Conservation (phyloP, 371 early-diverging fungal genomes). For the Rhizomucor pusillus region DNA sequence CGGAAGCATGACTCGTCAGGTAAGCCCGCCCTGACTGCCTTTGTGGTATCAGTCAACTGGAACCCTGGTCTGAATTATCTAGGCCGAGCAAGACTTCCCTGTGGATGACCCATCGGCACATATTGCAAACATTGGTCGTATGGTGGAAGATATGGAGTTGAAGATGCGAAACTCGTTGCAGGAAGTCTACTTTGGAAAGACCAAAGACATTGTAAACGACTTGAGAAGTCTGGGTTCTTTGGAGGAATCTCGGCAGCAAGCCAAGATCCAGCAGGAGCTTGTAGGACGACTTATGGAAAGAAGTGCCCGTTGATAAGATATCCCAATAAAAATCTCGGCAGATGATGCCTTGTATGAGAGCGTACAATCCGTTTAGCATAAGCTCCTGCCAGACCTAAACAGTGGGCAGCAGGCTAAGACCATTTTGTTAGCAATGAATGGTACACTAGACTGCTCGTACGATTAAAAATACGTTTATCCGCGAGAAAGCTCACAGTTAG, state of each 20-base stretch:
- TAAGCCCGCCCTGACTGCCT: conserved; percentile 18
- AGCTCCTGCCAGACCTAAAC: too few species aligned
- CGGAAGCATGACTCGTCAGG: conserved; percentile 93
- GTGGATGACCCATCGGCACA: conserved; percentile 79
- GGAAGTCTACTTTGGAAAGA: conserved; percentile 98
- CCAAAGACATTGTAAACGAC: conserved; percentile 94
- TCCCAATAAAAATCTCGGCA: too few species aligned
- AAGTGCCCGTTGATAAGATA: conserved; percentile 16
- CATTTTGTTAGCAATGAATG: too few species aligned
- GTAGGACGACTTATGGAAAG: conserved; percentile 64
- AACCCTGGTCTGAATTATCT: background rate
- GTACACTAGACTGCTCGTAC: too few species aligned
- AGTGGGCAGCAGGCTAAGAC: too few species aligned
- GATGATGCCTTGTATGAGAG: too few species aligned
- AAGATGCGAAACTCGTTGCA: conserved; percentile 93
- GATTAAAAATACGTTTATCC: too few species aligned
- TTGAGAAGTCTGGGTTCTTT: conserved; percentile 78
- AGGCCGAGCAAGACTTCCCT: conserved; percentile 80
- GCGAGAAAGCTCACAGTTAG: too few species aligned
- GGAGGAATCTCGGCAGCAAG: conserved; percentile 63
- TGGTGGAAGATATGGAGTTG: conserved; percentile 96
- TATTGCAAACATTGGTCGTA: conserved; percentile 91
- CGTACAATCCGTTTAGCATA: too few species aligned
- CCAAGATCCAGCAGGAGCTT: conserved; percentile 71
- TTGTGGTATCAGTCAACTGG: background rate